Percentiles rank a stretch among this genome's conserved stretches.
These are phyloP conservation scores for Nannochloropsis gaditana DNA, from an alignment of 108 stramenopile genomes.

Conservation along the genomic window DNA sequence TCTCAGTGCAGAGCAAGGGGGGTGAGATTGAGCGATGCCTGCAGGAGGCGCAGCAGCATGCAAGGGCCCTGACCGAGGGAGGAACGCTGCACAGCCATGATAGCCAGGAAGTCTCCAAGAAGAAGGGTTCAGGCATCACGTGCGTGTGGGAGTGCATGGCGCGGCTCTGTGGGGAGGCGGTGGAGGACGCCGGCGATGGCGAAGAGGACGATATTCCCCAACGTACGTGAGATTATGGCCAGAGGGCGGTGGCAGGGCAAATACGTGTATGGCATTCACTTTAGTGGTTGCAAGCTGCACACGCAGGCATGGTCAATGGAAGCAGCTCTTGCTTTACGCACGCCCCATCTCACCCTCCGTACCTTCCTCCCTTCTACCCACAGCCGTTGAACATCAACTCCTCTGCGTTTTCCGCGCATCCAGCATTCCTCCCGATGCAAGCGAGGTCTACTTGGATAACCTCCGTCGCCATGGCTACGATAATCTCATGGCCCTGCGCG, in stretches of 20 bases:
- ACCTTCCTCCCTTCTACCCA: neutral
- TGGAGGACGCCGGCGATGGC: neutral
- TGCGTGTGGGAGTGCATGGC: neutral
- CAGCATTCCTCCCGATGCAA: neutral
- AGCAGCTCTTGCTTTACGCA: neutral
- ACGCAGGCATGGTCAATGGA: no score
- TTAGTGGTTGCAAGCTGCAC: no score
- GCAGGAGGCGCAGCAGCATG: constrained; percentile 2
- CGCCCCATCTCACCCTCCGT: neutral
- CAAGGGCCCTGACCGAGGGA: neutral
- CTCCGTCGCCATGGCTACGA: constrained; percentile 11
- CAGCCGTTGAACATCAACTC: neutral
- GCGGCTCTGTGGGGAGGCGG: neutral
- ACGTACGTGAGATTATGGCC: neutral
- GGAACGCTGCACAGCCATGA: neutral
- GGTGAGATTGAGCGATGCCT: neutral
- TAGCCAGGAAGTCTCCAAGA: neutral
- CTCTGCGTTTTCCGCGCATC: neutral
- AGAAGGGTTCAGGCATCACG: neutral
- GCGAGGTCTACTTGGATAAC: constrained; percentile 1
- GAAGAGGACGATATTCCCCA: neutral
- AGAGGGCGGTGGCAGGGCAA: no score
- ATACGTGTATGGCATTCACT: no score
- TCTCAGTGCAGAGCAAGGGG: neutral
- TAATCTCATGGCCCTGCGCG: neutral